Percentiles rank a stretch among this genome's conserved stretches.
phyloP scores from a whole-genome alignment of 73 alveolate species.

The Tetrahymena elliotti region DNA sequence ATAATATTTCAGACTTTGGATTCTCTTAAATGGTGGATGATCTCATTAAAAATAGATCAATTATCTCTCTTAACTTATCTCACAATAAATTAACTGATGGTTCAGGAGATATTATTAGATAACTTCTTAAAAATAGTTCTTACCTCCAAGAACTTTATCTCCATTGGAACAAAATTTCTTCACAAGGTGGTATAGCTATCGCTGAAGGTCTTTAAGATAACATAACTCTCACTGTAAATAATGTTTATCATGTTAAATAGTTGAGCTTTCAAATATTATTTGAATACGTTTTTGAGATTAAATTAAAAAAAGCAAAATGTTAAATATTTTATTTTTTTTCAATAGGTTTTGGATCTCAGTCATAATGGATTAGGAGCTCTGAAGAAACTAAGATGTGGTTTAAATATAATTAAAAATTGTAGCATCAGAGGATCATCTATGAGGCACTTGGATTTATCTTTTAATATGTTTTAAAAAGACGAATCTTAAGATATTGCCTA shows the following conservation, averaged over 20 bases:
- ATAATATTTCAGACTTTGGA: slow-evolving; percentile 13
- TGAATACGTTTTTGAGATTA: no score
- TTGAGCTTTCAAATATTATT: no score
- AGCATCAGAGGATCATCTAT: slow-evolving; percentile 12
- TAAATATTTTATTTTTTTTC: neutral
- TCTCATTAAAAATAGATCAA: slow-evolving; percentile 7
- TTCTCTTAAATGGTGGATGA: slow-evolving; percentile 1
- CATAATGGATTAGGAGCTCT: neutral
- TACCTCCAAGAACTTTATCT: slow-evolving; percentile 15
- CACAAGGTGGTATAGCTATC: slow-evolving; percentile 20
- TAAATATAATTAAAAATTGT: neutral
- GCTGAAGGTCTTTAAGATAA: slow-evolving; percentile 8
- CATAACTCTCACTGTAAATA: slow-evolving; percentile 10
- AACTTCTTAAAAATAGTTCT: slow-evolving; percentile 3
- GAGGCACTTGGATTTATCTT: slow-evolving; percentile 38
- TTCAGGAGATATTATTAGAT: slow-evolving; percentile 11
- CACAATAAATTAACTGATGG: slow-evolving; percentile 18
- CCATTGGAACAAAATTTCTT: slow-evolving; percentile 21
- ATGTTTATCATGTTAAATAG: neutral
- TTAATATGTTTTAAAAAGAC: slow-evolving; percentile 24
- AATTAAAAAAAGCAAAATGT: neutral
- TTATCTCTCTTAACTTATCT: slow-evolving; percentile 10
- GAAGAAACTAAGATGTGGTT: slow-evolving; percentile 3
- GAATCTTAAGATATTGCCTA: slow-evolving; percentile 5
- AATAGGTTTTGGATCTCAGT: slow-evolving; percentile 7